These are phyloP conservation scores for Fomitopsis pulvina DNA, from an alignment of 768 basidiomycete species.

Conservation along the genomic window DNA sequence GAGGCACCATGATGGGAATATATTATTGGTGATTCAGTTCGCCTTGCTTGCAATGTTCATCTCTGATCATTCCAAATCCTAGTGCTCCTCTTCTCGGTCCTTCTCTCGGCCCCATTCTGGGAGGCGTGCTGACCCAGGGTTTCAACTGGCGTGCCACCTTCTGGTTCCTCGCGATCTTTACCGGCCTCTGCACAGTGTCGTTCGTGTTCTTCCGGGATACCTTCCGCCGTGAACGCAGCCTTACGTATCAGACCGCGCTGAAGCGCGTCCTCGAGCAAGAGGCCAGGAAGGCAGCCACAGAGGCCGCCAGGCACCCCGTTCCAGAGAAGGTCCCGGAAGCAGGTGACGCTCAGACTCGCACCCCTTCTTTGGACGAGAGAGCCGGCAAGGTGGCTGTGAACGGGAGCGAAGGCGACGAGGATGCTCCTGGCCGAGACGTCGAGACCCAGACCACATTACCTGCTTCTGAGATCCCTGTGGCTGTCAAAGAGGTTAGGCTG, in stretches of 20 bases:
- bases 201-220: slow-evolving; percentile 78
- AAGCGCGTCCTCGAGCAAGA: slow-evolving; percentile 28
- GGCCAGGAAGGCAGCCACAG: slow-evolving; percentile 16
- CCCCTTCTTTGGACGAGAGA: background rate
- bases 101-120: slow-evolving; percentile 61
- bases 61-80: background rate
- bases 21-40: slow-evolving; percentile 40
- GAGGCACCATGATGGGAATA: slow-evolving; percentile 74
- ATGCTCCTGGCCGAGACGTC: slow-evolving; percentile 11
- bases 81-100: slow-evolving; percentile 74
- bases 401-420: background rate
- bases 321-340: background rate
- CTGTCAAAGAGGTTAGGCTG: slow-evolving; percentile 34
- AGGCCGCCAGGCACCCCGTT: slow-evolving; percentile 2
- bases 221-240: slow-evolving; percentile 75
- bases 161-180: slow-evolving; percentile 71
- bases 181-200: slow-evolving; percentile 42
- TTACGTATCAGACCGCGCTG: slow-evolving; percentile 68
- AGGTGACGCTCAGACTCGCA: background rate
- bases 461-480: background rate
- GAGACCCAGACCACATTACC: slow-evolving; percentile 11
- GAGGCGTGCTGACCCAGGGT: slow-evolving; percentile 57
- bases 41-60: background rate
- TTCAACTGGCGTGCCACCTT: slow-evolving; percentile 79
- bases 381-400: background rate